Conservation (phyloP, 495 filamentous ascomycete genomes). For the Halenospora varia region DNA sequence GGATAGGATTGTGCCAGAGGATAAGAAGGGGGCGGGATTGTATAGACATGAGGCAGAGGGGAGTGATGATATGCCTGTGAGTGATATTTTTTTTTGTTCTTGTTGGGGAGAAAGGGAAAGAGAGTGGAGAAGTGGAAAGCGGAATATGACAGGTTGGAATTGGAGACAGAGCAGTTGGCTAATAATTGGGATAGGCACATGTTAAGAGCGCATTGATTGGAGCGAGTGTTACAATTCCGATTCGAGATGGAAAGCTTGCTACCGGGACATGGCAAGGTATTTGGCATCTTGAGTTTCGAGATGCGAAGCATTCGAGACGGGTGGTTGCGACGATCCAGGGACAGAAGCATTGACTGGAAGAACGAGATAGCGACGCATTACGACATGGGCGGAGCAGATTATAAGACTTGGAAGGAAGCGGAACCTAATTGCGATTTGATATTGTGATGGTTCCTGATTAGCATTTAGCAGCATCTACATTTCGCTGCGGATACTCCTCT, state of each 20-base stretch:
- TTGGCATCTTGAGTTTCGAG: conserved; percentile 92
- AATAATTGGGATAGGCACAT: no score
- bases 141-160: no score
- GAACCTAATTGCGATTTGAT: no score
- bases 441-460: no score
- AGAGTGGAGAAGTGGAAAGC: background rate
- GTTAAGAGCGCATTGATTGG: conserved; percentile 89
- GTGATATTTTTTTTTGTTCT: conserved; percentile 19
- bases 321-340: conserved; percentile 95
- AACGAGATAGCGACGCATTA: background rate
- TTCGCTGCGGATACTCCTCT: no score
- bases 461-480: no score
- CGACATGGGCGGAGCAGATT: no score
- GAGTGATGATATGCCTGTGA: conserved; percentile 81
- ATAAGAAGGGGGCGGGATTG: conserved; percentile 52
- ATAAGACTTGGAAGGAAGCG: no score
- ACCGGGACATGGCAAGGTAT: conserved; percentile 74
- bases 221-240: conserved; percentile 83
- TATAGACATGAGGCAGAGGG: conserved; percentile 92
- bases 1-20: conserved; percentile 80
- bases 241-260: conserved; percentile 72
- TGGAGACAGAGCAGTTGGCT: no score
- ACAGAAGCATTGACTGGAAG: conserved; percentile 51
- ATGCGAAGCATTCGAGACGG: conserved; percentile 66
- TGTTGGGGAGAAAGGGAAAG: conserved; percentile 1